Base-by-base conservation (phyloP, 768 basidiomycete genomes). In the Boletellus ananas region DNA sequence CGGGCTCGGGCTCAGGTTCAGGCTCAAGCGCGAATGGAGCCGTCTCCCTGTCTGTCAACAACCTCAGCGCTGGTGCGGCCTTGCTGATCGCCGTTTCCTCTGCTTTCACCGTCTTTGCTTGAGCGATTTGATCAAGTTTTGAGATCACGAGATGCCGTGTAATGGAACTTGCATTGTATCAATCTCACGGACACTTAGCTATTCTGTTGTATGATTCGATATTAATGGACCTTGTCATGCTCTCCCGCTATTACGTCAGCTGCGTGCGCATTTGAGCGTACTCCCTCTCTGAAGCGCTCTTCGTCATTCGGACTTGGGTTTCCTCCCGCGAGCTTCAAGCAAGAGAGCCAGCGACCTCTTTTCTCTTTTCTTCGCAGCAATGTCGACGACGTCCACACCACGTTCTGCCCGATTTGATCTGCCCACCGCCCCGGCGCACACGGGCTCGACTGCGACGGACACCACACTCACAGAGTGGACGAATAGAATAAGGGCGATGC, bases 391-490 rank as follows among this genome's bases (percentile, higher is more conserved):
- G 3, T 54, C 59, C 21, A 69, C 66, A 37, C 67, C 65, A 6
- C 65, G 47, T 43, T 43, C 67, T 7, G 41, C 64, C 23, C 63
- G 66, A 43, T 62, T 76, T 39, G 71, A 79, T 59, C 59, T 72
- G 17, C 75, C 78, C 10, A 41, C 64, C 21, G 66, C 66, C 21
- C 66, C 68, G 35, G 12, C 52, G 0, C 16, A 39, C 52, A 48
- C 67, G 38, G 42, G 18, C 31, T 49, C 62, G 4, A 34, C 56
- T 7, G 43, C 60, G 16, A 73, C 83, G 17, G 87, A 88, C 58
- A 72, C 74, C 3, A 84, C 80, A 43, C 74, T 90, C n/a, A 77
- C 87, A 14, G 87, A 91, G 65, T 91, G 89, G 89, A 79, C 88
- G 13, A 84, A 72, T 68, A 84, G 78, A 72, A 89, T 92, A 65